These are phyloP conservation scores for Fusarium continuum DNA, from an alignment of 2,329 filamentous ascomycete species.

Conservation along the genomic window DNA sequence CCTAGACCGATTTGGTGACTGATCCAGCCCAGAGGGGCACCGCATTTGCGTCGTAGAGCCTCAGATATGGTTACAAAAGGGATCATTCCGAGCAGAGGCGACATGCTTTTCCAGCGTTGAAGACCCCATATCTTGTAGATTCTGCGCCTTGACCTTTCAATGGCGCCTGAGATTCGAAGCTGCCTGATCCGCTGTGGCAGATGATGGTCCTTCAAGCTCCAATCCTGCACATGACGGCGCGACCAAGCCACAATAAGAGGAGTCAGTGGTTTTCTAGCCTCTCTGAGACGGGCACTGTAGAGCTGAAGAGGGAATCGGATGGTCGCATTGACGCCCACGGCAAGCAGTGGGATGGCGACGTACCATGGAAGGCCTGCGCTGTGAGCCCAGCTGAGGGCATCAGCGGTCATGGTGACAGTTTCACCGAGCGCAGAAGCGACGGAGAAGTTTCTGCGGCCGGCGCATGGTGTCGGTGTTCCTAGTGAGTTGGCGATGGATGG, in stretches of 20 bases:
- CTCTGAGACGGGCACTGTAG: conserved; percentile 50
- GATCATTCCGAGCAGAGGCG: conserved; percentile 53
- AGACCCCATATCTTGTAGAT: conserved; percentile 53
- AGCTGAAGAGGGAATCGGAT: conserved; percentile 58
- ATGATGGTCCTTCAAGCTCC: conserved; percentile 1
- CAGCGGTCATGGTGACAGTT: conserved; percentile 53
- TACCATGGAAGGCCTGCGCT: conserved; percentile 61
- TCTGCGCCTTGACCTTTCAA: conserved; percentile 45
- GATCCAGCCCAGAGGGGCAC: conserved; percentile 46
- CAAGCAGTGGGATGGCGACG: conserved; percentile 62
- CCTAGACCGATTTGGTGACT: conserved; percentile 46
- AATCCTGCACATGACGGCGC: conserved; percentile 36
- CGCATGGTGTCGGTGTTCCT: conserved; percentile 6
- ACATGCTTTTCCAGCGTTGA: conserved; percentile 58
- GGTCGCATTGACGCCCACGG: conserved; percentile 55
- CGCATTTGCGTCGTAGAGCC: conserved; percentile 57
- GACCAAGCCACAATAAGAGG: conserved; percentile 49
- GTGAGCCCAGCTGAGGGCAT: conserved; percentile 57
- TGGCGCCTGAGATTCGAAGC: conserved; percentile 39
- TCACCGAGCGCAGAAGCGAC: conserved; percentile 46
- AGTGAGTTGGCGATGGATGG: conserved; percentile 3
- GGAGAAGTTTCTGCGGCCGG: conserved; percentile 46
- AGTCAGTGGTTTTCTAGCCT: conserved; percentile 43
- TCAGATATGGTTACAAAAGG: conserved; percentile 63
- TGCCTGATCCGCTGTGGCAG: conserved; percentile 33